Conservation (phyloP, 441 rosid genomes). For the Dalechampia spathulata region DNA sequence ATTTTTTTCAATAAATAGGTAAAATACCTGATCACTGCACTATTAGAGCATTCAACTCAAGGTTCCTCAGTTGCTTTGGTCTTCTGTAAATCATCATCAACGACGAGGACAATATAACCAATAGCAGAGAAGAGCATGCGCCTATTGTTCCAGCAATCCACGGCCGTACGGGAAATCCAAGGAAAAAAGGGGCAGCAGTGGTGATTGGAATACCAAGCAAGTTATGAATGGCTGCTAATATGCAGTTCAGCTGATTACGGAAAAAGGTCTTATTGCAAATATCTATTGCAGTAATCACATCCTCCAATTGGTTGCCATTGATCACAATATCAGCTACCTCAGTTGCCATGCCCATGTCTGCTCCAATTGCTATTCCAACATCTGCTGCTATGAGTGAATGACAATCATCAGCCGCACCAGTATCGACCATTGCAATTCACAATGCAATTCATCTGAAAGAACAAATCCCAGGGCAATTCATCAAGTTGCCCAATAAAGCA, state of each 20-base stretch:
- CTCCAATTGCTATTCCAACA: constrained; percentile 93
- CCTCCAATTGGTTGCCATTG: constrained; percentile 76
- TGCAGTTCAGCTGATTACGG: constrained; percentile 72
- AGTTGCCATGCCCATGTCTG: constrained; percentile 82
- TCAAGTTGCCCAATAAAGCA: no score
- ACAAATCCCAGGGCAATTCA: no score
- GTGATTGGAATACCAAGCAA: constrained; percentile 77
- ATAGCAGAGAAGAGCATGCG: constrained; percentile 90
- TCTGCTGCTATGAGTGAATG: constrained; percentile 89
- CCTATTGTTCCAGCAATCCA: constrained; percentile 95
- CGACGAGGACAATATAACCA: constrained; percentile 75
- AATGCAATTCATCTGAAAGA: constrained; percentile 63
- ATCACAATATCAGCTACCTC: constrained; percentile 90
- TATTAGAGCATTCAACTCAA: constrained; percentile 19
- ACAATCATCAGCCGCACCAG: constrained; percentile 75
- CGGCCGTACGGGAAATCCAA: constrained; percentile 64
- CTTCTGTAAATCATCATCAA: constrained; percentile 64
- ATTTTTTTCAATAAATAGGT: no score
- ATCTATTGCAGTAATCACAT: constrained; percentile 79
- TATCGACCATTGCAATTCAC: constrained; percentile 89
- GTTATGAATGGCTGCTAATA: constrained; percentile 80
- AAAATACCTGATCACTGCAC: neutral
- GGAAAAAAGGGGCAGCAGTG: constrained; percentile 76
- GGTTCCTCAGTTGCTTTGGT: constrained; percentile 48
- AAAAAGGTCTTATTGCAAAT: constrained; percentile 70